Conservation (phyloP, 1,139 yeast species). For the Suhomyces terraborum region DNA sequence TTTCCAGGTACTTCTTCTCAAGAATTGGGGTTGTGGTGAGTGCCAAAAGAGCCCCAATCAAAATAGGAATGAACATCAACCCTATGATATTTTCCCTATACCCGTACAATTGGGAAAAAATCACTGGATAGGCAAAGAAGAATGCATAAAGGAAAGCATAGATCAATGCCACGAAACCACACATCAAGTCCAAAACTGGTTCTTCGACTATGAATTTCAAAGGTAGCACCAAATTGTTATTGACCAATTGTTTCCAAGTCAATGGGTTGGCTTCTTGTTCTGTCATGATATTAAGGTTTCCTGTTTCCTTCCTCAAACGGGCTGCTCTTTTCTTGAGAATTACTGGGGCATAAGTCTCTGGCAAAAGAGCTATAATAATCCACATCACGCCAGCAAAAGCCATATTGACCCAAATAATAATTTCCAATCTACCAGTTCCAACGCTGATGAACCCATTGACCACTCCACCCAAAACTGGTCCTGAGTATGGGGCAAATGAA, state of each 20-base stretch:
- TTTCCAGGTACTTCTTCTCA: constrained; percentile 58
- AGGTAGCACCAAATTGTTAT: constrained; percentile 73
- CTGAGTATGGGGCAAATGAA: constrained; percentile 90
- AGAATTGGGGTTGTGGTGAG: constrained; percentile 69
- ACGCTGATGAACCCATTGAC: constrained; percentile 84
- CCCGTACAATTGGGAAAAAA: constrained; percentile 66
- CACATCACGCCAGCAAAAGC: constrained; percentile 88
- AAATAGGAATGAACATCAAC: constrained; percentile 81
- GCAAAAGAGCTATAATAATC: constrained; percentile 61
- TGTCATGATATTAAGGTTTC: constrained; percentile 81
- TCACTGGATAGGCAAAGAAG: constrained; percentile 86
- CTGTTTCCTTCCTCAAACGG: constrained; percentile 73
- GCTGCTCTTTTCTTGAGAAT: constrained; percentile 74
- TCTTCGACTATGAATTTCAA: constrained; percentile 72
- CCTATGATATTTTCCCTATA: constrained; percentile 73
- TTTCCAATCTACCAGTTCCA: constrained; percentile 63
- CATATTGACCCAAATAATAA: constrained; percentile 88
- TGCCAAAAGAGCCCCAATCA: constrained; percentile 81
- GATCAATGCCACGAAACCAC: constrained; percentile 82
- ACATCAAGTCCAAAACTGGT: constrained; percentile 81
- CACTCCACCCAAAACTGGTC: constrained; percentile 90
- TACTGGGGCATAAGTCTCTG: constrained; percentile 91
- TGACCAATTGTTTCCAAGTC: constrained; percentile 61
- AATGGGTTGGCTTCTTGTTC: constrained; percentile 85
- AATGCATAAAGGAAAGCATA: constrained; percentile 87